Evolutionary conservation across 495 filamentous ascomycete genomes (phyloP), one percentile per base, ranked within the genome.

Genomic region (Hypoxylon lienhwacheense): DNA sequence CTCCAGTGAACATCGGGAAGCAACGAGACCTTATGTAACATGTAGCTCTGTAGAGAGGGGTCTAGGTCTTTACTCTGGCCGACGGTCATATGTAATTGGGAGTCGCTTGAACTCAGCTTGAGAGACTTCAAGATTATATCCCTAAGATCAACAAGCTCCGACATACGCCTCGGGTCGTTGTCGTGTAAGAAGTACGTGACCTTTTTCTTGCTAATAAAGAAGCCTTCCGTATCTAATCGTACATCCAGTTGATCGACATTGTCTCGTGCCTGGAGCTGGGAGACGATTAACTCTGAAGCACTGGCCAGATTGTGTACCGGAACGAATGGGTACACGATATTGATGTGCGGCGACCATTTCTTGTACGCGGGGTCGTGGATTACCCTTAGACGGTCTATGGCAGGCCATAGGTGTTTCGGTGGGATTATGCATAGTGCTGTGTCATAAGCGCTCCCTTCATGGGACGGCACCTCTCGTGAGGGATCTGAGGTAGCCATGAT

Each of bases 271-370:
- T 31, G 28, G 11, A 51, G 25, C 7, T 16, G 14, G 7, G 31
- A 59, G 16, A 41, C n/a, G 12, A 55, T 59, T 17, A 24, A 28
- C 5, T 33, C 16, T n/a, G 43, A 73, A 41, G 15, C 41, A 10
- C 2, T 65, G 47, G 19, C 59, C 54, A 79, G 66, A 14, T 34
- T 36, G 16, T 70, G 66, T 11, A 67, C 54, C 2, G 66, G 61
- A 3, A 81, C 78, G 51, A 83, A 85, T 7, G 82, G 82, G 52
- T 85, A 84, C 1, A 82, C 57, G 22, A 85, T 53, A 49, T 84
- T 85, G 54, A 84, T 51, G 52, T 85, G 82, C 4, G 81, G 78
- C 2, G 81, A 80, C 82, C 82, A 84, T 69, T 73, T 79, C 21
- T 63, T 67, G 56, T 77, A 78, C 1, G 71, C 73, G 39, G 77